Percentiles rank a stretch among this genome's conserved stretches.
Conservation (phyloP, 306 rosid species). For the Elaeagnus macrophylla region DNA sequence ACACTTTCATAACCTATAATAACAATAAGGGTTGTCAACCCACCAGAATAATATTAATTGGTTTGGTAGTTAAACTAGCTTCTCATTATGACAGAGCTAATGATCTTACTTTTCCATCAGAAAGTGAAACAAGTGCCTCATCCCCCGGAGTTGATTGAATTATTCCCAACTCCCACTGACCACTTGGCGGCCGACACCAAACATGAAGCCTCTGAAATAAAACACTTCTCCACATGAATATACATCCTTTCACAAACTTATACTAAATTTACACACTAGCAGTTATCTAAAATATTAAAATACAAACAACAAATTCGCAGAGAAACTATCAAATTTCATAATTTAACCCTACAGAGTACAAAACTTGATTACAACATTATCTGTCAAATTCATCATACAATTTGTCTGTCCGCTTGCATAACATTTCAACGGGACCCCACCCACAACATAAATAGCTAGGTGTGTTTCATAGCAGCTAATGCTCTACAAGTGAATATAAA, state of each 20-base stretch:
- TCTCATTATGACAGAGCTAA: slow-evolving; percentile 11
- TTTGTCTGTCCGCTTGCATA: too few relatives aligned
- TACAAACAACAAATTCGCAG: background rate
- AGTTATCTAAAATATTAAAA: background rate
- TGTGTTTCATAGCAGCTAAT: too few relatives aligned
- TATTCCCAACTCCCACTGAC: slow-evolving; percentile 69
- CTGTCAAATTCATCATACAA: too few relatives aligned
- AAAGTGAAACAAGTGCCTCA: slow-evolving; percentile 54
- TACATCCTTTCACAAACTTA: slow-evolving; percentile 15
- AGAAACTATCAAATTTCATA: background rate
- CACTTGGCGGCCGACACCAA: slow-evolving; percentile 71
- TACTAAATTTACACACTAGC: background rate
- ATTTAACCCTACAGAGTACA: too few relatives aligned
- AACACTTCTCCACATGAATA: slow-evolving; percentile 12
- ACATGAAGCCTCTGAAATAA: slow-evolving; percentile 72
- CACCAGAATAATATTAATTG: slow-evolving; percentile 13
- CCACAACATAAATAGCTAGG: too few relatives aligned
- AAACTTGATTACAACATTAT: too few relatives aligned
- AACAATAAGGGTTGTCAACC: slow-evolving; percentile 24
- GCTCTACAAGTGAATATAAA: too few relatives aligned
- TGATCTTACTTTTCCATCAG: slow-evolving; percentile 58
- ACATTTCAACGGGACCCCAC: too few relatives aligned
- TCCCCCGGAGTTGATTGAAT: slow-evolving; percentile 73
- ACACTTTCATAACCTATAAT: slow-evolving; percentile 52
- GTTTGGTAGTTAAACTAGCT: slow-evolving; percentile 4